Evolutionary conservation across 177 flowering plant species (phyloP), one percentile per base, ranked within the genome.

Genomic region (Vitis hybrid): DNA sequence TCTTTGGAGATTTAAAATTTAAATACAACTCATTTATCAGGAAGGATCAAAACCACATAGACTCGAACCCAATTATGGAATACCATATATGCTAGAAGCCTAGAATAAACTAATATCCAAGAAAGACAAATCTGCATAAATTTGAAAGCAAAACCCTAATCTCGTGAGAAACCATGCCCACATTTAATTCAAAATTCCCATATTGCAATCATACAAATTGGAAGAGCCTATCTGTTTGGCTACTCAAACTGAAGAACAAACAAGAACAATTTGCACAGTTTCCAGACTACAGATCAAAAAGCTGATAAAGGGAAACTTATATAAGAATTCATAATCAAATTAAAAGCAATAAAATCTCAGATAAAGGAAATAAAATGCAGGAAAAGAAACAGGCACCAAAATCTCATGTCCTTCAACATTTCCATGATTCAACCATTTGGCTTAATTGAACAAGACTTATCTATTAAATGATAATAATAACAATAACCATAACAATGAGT

Each of bases 131-230:
- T 1, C 18, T 21, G 62, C 35, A 46, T 52, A 30, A 59, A 65
- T 17, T 11, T 61, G 18, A 46, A 3, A 46, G 6, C 24, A 35
- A 70, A 50, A n/a, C 64, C 65, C 62, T 57, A 58, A 64, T 66
- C 56, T 40, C 24, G 17, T 27, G 35, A 60, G 8, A 52, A 52
- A 49, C 56, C 52, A 52, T 67, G 52, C 70, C 66, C 19, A 54
- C 4, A 72, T 35, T 32, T 18, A 64, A 40, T 18, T n/a, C 11
- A 64, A 56, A 27, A 56, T 24, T 12, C 32, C 3, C 7, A 11
- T 11, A 6, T 48, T 4, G 24, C 10, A 10, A 19, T 19, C 13
- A n/a, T 11, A 12, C 67, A 19, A 64, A 64, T 19, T 27, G 13
- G 32, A 64, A 64, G n/a, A 61, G 24, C 17, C 19, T 35, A 52